Evolutionary conservation across 306 rosid species (phyloP).

Genomic region (Begonia masoniana): DNA sequence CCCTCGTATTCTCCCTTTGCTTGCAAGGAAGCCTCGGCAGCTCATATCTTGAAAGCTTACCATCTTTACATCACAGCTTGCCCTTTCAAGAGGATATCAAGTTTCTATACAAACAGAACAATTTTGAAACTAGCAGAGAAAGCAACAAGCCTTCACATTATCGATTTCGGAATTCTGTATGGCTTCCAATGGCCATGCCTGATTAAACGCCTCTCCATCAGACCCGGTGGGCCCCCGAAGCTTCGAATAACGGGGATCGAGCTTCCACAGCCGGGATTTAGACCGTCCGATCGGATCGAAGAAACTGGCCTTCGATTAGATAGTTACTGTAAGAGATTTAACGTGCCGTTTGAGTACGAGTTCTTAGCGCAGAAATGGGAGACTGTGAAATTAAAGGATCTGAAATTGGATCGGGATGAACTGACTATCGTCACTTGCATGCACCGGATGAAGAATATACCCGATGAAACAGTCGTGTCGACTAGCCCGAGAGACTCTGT

Average conservation of each 20-base stretch:
- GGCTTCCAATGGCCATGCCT: conserved; percentile 24
- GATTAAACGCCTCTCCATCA: conserved; percentile 15
- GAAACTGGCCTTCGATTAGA: conserved; percentile 70
- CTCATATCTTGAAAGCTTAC: conserved; percentile 18
- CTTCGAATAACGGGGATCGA: conserved; percentile 63
- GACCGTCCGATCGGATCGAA: conserved; percentile 55
- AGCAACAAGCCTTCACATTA: conserved; percentile 22
- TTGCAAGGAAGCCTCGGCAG: conserved; percentile 8
- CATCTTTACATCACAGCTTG: conserved; percentile 15
- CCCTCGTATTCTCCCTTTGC: conserved; percentile 11
- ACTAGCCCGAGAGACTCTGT: conserved; percentile 53
- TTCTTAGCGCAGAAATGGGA: conserved; percentile 63
- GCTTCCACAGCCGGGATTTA: conserved; percentile 68
- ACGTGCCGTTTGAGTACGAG: conserved; percentile 58
- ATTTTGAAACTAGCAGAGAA: conserved; percentile 17
- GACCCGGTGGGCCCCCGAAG: conserved; percentile 23
- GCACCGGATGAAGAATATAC: conserved; percentile 38
- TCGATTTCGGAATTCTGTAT: conserved; percentile 20
- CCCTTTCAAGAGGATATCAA: conserved; percentile 23
- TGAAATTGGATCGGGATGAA: conserved; percentile 29
- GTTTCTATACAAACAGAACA: conserved; percentile 17
- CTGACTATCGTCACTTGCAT: conserved; percentile 38
- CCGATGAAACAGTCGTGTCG: conserved; percentile 55
- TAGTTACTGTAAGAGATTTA: conserved; percentile 53
- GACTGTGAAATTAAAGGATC: conserved; percentile 44